phyloP scores from a whole-genome alignment of 2,329 filamentous ascomycete genomes.

The Orbilia blumenaviensis region DNA sequence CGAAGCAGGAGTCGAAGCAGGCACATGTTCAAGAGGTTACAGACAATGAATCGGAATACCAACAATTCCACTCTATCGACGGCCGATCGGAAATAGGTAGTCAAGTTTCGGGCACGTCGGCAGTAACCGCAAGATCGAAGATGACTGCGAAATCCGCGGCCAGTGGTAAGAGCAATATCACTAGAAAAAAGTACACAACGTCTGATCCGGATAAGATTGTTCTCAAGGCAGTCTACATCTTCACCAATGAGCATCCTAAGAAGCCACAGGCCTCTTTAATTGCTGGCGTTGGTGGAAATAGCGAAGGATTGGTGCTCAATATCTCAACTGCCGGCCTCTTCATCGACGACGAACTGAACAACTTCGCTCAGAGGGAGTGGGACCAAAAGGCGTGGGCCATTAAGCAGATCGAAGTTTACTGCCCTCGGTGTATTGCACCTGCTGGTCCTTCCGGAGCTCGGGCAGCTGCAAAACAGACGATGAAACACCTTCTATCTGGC shows the following conservation, averaged over 20 bases:
- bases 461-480: constrained; percentile 57
- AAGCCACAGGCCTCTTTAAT: constrained; percentile 92
- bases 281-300: constrained; percentile 82
- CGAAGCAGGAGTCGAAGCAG: not conserved
- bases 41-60: constrained; percentile 42
- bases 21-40: constrained; percentile 10
- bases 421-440: constrained; percentile 69
- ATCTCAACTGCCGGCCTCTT: constrained; percentile 95
- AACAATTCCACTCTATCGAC: constrained; percentile 24
- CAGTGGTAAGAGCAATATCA: constrained; percentile 77
- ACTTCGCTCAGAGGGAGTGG: constrained; percentile 95
- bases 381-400: constrained; percentile 98
- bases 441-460: constrained; percentile 58
- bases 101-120: constrained; percentile 35
- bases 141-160: constrained; percentile 74
- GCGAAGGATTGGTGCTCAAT: constrained; percentile 88
- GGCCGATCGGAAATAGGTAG: constrained; percentile 38
- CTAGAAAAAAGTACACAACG: constrained; percentile 83
- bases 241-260: constrained; percentile 86
- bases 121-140: constrained; percentile 55
- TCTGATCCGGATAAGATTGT: constrained; percentile 96
- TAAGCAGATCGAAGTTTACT: constrained; percentile 90
- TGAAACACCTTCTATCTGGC: constrained; percentile 53
- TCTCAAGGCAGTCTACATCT: constrained; percentile 90
- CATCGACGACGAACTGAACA: constrained; percentile 93